phyloP scores from a whole-genome alignment of 768 basidiomycete genomes.

The Solioccasus polychromus region DNA sequence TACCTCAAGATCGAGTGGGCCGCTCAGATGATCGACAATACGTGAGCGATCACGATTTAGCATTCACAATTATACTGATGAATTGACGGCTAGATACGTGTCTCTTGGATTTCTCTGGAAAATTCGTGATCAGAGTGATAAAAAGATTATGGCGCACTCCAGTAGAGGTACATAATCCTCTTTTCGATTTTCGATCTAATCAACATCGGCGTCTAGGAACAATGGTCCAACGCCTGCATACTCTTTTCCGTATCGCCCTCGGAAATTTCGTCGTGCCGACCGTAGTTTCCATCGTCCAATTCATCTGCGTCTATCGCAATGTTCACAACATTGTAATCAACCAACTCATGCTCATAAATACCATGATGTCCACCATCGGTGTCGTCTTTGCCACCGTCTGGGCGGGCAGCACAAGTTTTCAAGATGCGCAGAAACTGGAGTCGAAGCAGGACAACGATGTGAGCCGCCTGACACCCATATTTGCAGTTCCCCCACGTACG shows the following conservation, averaged over 20 bases:
- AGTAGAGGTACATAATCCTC: not conserved
- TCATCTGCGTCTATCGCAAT: slow-evolving; percentile 5
- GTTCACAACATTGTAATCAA: not conserved
- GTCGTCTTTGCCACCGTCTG: slow-evolving; percentile 6
- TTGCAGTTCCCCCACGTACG: too few species aligned
- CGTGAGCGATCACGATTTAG: slow-evolving; percentile 4
- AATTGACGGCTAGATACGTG: slow-evolving; percentile 4
- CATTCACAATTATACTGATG: not conserved
- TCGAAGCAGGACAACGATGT: not conserved
- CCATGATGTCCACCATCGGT: slow-evolving; percentile 11
- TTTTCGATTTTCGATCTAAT: too few species aligned
- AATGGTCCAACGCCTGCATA: slow-evolving; percentile 7
- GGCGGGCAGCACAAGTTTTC: too few species aligned
- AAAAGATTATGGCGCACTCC: not conserved
- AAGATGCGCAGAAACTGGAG: not conserved
- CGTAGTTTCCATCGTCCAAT: slow-evolving; percentile 11
- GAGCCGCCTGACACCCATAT: not conserved
- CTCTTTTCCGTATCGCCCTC: slow-evolving; percentile 24
- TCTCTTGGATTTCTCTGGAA: slow-evolving; percentile 12
- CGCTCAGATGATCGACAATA: slow-evolving; percentile 28
- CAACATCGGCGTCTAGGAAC: not conserved
- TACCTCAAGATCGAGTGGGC: slow-evolving; percentile 32
- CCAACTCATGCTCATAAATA: slow-evolving; percentile 5
- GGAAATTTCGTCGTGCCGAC: slow-evolving; percentile 27
- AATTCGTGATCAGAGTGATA: not conserved